Evolutionary conservation across 1,284 basidiomycete species (phyloP), one percentile per base, ranked within the genome.

Genomic region (Ustilago bromivora): DNA sequence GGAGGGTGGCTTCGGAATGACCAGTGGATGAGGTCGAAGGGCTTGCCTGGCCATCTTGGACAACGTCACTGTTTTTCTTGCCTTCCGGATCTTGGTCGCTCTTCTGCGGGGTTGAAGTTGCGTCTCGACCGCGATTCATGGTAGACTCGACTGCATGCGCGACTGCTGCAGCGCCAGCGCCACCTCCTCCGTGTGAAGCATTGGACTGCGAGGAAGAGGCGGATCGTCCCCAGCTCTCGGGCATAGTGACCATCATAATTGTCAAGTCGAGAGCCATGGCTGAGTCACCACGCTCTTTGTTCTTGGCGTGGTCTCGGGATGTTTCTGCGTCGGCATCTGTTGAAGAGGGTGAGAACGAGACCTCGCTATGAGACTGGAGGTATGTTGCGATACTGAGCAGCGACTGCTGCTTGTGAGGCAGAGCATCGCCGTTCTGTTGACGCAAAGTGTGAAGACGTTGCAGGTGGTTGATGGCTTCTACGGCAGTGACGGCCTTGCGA

Each of bases 391-490:
- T 67, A 41, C 73, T 61, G 43, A 74, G 69, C 34, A 83, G 52
- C 15, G 74, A 77, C 23, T 77, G 57, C 41, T 82, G 72, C 51
- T 72, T 66, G 19, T 83, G 79, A 7, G 77, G 77, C 28, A 74
- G 46, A 6, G 76, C 72, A 34, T 71, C 65, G 41, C 73, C 71
- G 35, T 79, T 76, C 51, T 81, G 76, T 61, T 79, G 64, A 19
- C 82, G 80, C 47, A 84, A 67, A 35, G 59, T 34, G 55, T 84
- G 82, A 13, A 84, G 76, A 17, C 77, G 75, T 59, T 78, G 73
- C 9, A 84, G 67, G 36, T 84, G 81, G 43, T 75, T 76, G 65
- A 82, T 66, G 34, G 80, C 79, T 57, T 84, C 82, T 34, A 84
- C 76, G 17, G 80, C 81, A 15, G 82, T 84, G 49, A 84, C 80